Base-by-base conservation (phyloP, 129 eudicot species). In the Lactuca saligna region DNA sequence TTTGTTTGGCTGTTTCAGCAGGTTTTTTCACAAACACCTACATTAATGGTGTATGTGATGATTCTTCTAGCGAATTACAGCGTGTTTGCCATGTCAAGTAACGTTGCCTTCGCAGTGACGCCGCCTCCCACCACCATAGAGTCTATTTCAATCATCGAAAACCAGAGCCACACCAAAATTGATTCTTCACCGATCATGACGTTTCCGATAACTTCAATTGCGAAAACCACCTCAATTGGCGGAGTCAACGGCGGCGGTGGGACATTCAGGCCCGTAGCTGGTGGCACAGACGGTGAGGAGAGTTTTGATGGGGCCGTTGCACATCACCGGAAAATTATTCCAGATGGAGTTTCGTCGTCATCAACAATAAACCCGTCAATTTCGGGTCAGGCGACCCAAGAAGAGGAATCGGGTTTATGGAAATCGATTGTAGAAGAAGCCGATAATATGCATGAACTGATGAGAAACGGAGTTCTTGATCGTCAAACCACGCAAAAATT, bases 1-100 rank as follows among this genome's bases (percentile, higher is more conserved):
- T 94, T 94, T 20, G 99, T 94, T n/a, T 94, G 99, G 99, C 56
- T 94, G 54, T 94, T 94, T 57, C 97, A 94, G 61, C 96, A 89
- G 70, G 97, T 94, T 1, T 94, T 94, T 54, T 87, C 99, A 0
- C 92, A 85, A 13, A 94, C 99, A 0, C 99, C 99, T 0, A 87
- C 95, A 8, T 65, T 94, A 5, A 94, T 94, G 99, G 81, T 94
- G 69, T 85, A 81, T 58, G 84, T 94, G 51, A 94, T 94, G 99
- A 94, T 94, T 14, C 81, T 94, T 9, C 69, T 94, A 3, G 99
- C 99, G 3, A 89, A 94, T 78, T 94, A 83, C 50, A 94, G 96
- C 54, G 99, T 94, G 29, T 66, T 85, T 44, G 85, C 99, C 0
- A 80, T 94, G 89, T 76, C 89, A 4, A 78, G 17, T 17, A 78